Conservation (phyloP, 371 early-diverging fungal species). For the Lichtheimia ramosa region DNA sequence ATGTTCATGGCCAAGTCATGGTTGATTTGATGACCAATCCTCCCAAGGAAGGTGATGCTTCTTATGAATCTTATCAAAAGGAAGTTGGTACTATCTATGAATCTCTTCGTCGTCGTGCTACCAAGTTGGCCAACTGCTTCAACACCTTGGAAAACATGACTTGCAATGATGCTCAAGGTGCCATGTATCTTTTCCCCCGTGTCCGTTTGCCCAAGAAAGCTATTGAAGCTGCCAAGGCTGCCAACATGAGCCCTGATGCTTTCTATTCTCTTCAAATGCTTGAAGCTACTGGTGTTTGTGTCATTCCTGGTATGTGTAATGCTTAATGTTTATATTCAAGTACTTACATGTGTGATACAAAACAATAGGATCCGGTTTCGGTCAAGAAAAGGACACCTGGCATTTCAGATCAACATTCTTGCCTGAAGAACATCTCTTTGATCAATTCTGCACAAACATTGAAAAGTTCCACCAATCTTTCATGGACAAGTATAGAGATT, state of each 20-base stretch:
- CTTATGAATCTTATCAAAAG: constrained; percentile 71
- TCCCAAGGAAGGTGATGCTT: constrained; percentile 77
- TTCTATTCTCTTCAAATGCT: constrained; percentile 89
- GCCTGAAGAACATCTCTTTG: constrained; percentile 91
- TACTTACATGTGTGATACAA: constrained; percentile 8
- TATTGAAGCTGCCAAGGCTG: constrained; percentile 65
- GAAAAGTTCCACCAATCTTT: constrained; percentile 80
- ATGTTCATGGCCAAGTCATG: constrained; percentile 81
- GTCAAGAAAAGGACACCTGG: constrained; percentile 87
- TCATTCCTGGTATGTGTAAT: constrained; percentile 8
- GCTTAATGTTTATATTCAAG: constrained; percentile 4
- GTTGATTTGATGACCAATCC: constrained; percentile 95
- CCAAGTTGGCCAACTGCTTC: constrained; percentile 73
- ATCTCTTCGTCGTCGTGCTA: constrained; percentile 82
- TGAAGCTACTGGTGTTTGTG: constrained; percentile 76
- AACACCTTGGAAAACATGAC: constrained; percentile 84
- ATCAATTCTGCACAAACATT: constrained; percentile 77
- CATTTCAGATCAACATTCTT: constrained; percentile 97
- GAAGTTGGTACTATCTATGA: constrained; percentile 81
- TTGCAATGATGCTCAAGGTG: constrained; percentile 88
- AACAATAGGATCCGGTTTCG: constrained; percentile 83
- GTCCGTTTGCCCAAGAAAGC: constrained; percentile 76
- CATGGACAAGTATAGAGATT: constrained; percentile 31
- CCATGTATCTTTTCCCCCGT: constrained; percentile 95
- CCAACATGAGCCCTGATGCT: constrained; percentile 57